Percentiles rank a stretch among this genome's conserved stretches.
phyloP scores from a whole-genome alignment of 1,284 basidiomycete genomes.

The Ceratobasidium sp. region DNA sequence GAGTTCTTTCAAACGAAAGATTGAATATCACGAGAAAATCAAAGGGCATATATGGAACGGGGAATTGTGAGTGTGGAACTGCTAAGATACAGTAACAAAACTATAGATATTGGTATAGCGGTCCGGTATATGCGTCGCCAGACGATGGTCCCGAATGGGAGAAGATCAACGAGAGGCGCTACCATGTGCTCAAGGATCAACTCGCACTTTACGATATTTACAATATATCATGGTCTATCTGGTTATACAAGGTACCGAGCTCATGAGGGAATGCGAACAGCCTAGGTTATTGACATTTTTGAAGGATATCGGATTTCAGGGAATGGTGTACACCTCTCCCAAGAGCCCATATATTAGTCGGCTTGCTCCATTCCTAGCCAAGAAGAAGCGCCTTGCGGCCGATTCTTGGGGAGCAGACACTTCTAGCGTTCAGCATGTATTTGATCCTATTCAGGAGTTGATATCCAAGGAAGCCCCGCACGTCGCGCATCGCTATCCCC shows the following conservation, averaged over 20 bases:
- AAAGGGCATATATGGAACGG: constrained; percentile 49
- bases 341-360: constrained; percentile 48
- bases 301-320: constrained; percentile 53
- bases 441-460: constrained; percentile 50
- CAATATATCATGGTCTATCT: constrained; percentile 52
- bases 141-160: constrained; percentile 51
- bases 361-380: constrained; percentile 46
- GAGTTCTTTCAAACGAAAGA: constrained; percentile 47
- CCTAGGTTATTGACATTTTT: not conserved
- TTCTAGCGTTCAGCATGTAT: constrained; percentile 45
- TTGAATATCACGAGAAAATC: constrained; percentile 46
- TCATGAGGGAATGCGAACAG: not conserved
- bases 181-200: constrained; percentile 52
- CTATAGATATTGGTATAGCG: too few species aligned
- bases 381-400: constrained; percentile 48
- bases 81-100: too few species aligned
- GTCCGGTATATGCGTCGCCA: constrained; percentile 45
- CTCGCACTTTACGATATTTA: constrained; percentile 51
- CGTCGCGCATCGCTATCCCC: constrained; percentile 49
- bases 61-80: constrained; percentile 53
- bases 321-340: constrained; percentile 46
- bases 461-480: constrained; percentile 46
- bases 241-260: constrained; percentile 53
- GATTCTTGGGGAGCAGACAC: constrained; percentile 49
- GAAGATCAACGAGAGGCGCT: constrained; percentile 52